Evolutionary conservation across 2,329 filamentous ascomycete genomes (phyloP).

Genomic region (Ascochyta koolunga): DNA sequence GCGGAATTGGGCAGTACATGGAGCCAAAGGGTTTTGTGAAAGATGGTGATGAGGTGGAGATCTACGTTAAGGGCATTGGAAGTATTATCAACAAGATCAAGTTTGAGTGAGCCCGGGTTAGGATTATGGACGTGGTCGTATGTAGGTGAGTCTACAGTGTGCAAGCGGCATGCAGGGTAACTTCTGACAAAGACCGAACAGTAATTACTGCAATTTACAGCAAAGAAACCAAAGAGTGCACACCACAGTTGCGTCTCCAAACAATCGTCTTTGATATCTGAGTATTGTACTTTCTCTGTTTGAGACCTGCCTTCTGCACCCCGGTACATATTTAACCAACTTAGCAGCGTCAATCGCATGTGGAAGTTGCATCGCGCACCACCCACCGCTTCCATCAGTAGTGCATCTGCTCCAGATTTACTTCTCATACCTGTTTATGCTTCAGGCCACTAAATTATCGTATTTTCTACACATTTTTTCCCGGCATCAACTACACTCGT

Average conservation of each 20-base stretch:
- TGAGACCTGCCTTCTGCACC: not conserved
- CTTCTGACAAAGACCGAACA: not conserved
- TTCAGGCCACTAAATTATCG: not conserved
- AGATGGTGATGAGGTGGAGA: slow-evolving; percentile 46
- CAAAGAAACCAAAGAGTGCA: too few relatives aligned
- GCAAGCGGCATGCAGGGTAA: not conserved
- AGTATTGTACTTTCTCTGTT: not conserved
- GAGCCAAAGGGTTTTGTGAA: slow-evolving; percentile 46
- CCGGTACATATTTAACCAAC: too few relatives aligned
- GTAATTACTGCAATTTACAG: too few relatives aligned
- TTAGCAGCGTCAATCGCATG: not conserved
- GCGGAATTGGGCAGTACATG: slow-evolving; percentile 47
- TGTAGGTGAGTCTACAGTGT: not conserved
- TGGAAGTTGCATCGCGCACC: not conserved
- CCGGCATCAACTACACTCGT: not conserved
- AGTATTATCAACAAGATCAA: slow-evolving; percentile 43
- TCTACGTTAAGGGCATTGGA: slow-evolving; percentile 44
- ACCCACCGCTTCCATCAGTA: not conserved
- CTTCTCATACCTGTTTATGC: not conserved
- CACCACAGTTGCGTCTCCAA: too few relatives aligned
- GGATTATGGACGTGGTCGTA: not conserved
- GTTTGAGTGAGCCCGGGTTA: slow-evolving; percentile 32
- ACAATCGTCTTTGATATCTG: too few relatives aligned
- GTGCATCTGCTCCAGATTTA: not conserved
- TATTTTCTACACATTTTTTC: not conserved